Conservation (phyloP, 2,329 filamentous ascomycete genomes). For the Aaosphaeria pasadenensis region DNA sequence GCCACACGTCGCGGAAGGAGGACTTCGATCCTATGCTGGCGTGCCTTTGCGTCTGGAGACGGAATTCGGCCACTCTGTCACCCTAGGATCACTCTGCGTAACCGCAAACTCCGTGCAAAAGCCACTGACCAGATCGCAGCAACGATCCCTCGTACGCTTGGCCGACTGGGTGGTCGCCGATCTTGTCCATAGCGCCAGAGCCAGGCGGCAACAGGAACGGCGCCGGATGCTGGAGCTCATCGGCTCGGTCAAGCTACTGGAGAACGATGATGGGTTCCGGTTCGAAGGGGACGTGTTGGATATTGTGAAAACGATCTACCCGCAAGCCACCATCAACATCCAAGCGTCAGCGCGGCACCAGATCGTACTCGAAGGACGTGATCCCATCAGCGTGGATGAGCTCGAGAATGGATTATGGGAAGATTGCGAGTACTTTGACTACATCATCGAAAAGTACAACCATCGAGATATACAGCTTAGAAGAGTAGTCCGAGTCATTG, state of each 20-base stretch:
- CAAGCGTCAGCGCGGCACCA: background rate
- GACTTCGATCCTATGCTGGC: background rate
- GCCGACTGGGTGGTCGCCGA: background rate
- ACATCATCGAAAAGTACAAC: background rate
- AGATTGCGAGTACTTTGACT: background rate
- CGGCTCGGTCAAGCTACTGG: background rate
- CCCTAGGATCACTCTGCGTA: background rate
- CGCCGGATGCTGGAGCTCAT: background rate
- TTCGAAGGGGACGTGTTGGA: background rate
- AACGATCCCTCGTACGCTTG: background rate
- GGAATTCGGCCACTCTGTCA: background rate
- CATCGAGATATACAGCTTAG: conserved; percentile 24
- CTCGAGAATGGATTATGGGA: background rate
- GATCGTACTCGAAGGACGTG: background rate
- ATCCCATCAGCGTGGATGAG: background rate
- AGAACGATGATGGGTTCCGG: background rate
- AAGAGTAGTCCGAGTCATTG: background rate
- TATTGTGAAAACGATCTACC: background rate
- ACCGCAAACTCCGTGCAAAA: background rate
- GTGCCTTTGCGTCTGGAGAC: background rate
- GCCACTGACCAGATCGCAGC: background rate
- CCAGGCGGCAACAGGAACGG: background rate
- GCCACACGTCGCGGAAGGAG: background rate
- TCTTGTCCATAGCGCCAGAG: background rate
- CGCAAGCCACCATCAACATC: background rate